phyloP scores from a whole-genome alignment of 331 rosid genomes.

The Prunus yedoensis region DNA sequence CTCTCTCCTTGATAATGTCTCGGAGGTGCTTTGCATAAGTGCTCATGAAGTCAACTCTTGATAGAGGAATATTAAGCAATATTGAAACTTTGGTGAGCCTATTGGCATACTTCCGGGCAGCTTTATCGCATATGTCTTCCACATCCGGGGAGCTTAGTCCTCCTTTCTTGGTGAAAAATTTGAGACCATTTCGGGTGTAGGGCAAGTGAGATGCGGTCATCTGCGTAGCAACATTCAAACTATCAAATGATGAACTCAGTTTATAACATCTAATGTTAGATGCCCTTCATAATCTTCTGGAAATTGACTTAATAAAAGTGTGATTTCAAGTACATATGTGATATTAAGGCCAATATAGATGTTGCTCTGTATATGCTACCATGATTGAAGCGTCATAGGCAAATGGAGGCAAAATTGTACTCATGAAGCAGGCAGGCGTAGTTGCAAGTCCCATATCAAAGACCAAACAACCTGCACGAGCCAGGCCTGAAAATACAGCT shows the following conservation, averaged over 20 bases:
- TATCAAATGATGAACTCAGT: background rate
- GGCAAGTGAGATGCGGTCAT: constrained; percentile 97
- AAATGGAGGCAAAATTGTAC: constrained; percentile 76
- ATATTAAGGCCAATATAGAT: background rate
- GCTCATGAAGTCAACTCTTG: constrained; percentile 79
- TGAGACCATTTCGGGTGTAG: constrained; percentile 81
- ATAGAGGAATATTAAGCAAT: constrained; percentile 39
- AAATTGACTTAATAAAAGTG: background rate
- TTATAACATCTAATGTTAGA: too few relatives aligned
- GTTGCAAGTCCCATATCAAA: constrained; percentile 85
- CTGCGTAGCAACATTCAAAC: constrained; percentile 32
- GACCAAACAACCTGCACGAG: constrained; percentile 68
- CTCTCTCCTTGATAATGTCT: constrained; percentile 70
- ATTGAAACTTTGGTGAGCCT: constrained; percentile 67
- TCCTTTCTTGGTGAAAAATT: constrained; percentile 82
- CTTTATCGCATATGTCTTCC: constrained; percentile 71
- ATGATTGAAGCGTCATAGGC: constrained; percentile 81
- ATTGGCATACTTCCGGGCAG: constrained; percentile 77
- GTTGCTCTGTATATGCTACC: constrained; percentile 37
- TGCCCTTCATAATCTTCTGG: too few relatives aligned
- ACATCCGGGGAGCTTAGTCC: constrained; percentile 73
- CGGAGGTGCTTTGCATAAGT: constrained; percentile 64
- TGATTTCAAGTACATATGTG: background rate
- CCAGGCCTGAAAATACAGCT: constrained; percentile 72
- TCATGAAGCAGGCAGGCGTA: constrained; percentile 97